Base-by-base conservation (phyloP, 768 basidiomycete genomes). In the Rhodotorula kratochvilovae region DNA sequence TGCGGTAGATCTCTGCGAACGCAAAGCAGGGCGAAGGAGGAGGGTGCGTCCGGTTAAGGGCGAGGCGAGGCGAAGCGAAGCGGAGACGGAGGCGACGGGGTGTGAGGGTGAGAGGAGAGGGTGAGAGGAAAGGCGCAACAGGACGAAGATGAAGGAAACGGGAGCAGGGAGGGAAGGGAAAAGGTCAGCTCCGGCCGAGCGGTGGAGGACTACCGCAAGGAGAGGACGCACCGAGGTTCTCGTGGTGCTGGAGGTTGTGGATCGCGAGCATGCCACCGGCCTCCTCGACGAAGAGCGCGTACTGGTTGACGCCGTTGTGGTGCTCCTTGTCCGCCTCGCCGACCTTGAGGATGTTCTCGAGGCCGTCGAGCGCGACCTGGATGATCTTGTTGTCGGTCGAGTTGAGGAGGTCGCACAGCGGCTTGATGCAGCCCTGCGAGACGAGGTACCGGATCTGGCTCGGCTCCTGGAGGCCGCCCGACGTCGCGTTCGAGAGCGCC, bases 351-450 rank as follows among this genome's bases (percentile, higher is more conserved):
- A 98, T 92, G 82, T 99, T 99, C 82, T 99, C 96, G 60, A 99
- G 85, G 64, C 96, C 96, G 80, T 99, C 96, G 57, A 99, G 87
- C 29, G 95, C 95, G 51, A 98, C 95, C 75, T 83, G 83, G 76
- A 99, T 99, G 76, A 98, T 96, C 84, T 99, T 99, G 86, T 98
- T 98, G 83, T 99, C 96, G 92, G 97, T 94, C 86, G 93, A 95
- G 36, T 87, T 89, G 68, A 99, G 85, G 62, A 99, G 84, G 78
- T 99, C 96, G 80, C 96, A 99, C 39, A 99, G 85, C 25, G 96
- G 96, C 82, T 97, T 97, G 83, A 99, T 97, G 83, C 93, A 96
- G 43, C 96, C 96, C 81, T 98, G 96, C 33, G 88, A 85, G 66
- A 99, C 96, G 68, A 99, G 90, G 83, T 98, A 99, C 63, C 96